Evolutionary conservation across 78 protist species (phyloP).

Genomic region (Trichosphaerium sp.): DNA sequence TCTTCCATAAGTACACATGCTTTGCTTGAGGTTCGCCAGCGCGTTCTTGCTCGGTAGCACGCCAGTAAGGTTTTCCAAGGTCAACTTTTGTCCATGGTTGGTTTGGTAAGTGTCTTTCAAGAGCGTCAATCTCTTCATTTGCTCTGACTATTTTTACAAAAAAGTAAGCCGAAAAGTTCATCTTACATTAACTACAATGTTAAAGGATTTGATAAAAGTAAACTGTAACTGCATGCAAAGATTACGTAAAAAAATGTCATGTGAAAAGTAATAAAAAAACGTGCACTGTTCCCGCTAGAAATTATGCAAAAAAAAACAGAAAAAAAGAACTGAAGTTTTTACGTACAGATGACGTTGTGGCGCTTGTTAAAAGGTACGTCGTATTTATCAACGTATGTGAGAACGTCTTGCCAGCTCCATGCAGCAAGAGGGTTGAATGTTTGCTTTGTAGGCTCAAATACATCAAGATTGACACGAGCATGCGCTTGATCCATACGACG

Average conservation of each 20-base stretch:
- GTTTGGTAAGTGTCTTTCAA: neutral
- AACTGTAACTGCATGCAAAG: too few relatives aligned
- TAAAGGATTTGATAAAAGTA: too few relatives aligned
- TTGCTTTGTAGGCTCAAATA: constrained; percentile 14
- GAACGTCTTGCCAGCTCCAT: constrained; percentile 35
- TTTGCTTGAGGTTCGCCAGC: neutral
- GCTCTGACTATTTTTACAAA: too few relatives aligned
- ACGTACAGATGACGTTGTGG: too few relatives aligned
- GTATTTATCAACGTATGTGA: neutral
- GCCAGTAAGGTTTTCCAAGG: neutral
- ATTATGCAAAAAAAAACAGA: too few relatives aligned
- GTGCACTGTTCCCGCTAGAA: too few relatives aligned
- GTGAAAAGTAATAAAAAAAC: too few relatives aligned
- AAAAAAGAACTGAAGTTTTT: too few relatives aligned
- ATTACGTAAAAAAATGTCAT: too few relatives aligned
- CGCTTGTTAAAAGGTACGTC: constrained; percentile 18
- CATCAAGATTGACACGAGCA: constrained; percentile 14
- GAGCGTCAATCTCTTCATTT: neutral
- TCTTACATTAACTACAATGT: too few relatives aligned
- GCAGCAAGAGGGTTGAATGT: constrained; percentile 41
- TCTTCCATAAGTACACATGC: constrained; percentile 27
- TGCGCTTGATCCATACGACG: constrained; percentile 41
- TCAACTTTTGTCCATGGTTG: constrained; percentile 1
- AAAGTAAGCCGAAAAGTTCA: too few relatives aligned
- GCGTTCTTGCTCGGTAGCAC: neutral